phyloP scores from a whole-genome alignment of 805 yeast species.

The Citeromyces matritensis region DNA sequence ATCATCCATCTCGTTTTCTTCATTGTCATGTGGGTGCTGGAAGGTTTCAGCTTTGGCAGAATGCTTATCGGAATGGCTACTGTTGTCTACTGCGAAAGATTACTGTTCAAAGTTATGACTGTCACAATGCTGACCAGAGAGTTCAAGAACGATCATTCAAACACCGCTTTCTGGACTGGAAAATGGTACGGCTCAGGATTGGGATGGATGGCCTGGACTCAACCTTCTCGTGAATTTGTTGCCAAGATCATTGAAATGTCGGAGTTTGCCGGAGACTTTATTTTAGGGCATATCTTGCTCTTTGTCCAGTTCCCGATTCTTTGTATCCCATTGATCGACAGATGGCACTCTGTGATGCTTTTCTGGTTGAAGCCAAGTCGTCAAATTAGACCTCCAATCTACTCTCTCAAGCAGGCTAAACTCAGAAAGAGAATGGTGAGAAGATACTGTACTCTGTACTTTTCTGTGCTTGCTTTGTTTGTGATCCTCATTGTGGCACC shows the following conservation, averaged over 20 bases:
- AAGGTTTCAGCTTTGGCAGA: constrained; percentile 80
- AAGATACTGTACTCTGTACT: constrained; percentile 78
- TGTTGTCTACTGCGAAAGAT: constrained; percentile 76
- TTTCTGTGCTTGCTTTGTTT: constrained; percentile 52
- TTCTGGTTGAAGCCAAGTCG: constrained; percentile 98
- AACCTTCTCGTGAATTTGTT: constrained; percentile 88
- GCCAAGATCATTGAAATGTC: constrained; percentile 92
- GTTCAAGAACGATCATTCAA: constrained; percentile 87
- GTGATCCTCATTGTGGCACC: constrained; percentile 79
- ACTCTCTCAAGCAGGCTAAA: constrained; percentile 90
- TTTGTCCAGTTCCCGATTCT: constrained; percentile 84
- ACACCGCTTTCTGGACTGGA: constrained; percentile 99
- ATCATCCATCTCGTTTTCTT: constrained; percentile 76
- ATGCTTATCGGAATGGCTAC: constrained; percentile 79
- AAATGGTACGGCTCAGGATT: constrained; percentile 94
- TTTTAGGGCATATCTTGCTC: constrained; percentile 79
- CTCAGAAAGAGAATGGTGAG: constrained; percentile 95
- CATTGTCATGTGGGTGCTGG: constrained; percentile 93
- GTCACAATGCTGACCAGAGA: constrained; percentile 77
- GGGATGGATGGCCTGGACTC: constrained; percentile 90
- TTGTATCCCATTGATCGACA: constrained; percentile 76
- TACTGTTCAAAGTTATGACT: constrained; percentile 74
- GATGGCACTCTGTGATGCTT: constrained; percentile 96
- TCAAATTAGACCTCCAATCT: constrained; percentile 96
- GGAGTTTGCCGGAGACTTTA: constrained; percentile 92